Evolutionary conservation across 768 basidiomycete species (phyloP), one percentile per base, ranked within the genome.

Genomic region (Agrocybe pediades): DNA sequence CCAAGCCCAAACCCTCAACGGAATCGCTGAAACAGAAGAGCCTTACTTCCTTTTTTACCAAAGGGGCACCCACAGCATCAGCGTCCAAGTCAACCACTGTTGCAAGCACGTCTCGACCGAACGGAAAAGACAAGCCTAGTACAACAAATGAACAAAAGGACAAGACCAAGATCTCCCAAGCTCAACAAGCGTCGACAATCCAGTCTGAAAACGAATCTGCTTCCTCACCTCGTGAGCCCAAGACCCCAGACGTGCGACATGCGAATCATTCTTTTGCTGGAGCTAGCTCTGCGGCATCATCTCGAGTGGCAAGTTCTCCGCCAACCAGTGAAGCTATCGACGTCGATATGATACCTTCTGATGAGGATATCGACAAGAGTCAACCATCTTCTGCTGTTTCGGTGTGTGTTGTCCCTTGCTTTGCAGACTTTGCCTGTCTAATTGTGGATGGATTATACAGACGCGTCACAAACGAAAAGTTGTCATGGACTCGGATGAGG

Each of bases 321-420:
- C 89, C 89, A 0, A 88, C 88, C 2, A 92, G 89, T 58, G 88
- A 92, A 57, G 76, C 82, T 24, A 81, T 91, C 52, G 89, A 92
- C 58, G 79, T 92, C 9, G 89, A 91, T 64, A 85, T 90, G 83
- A 57, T 84, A 45, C 77, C 76, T 7, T 79, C 77, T 26, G 81
- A 76, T 11, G 80, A 79, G 39, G 79, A 78, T 19, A 70, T 74
- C 21, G 63, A 66, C 17, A 23, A 25, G 13, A 40, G 49, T 17
- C 60, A 64, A 44, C 59, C 60, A 39, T 61, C 62, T 27, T 61
- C 43, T 56, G 64, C 66, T 43, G 66, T 69, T 57, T 58, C 62
- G 49, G 79, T 79, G 54, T 51, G 73, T 60, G 23, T n/a, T 20
- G 6, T 5, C 41, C 51, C 36, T 2, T 6, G 17, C 13, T 23